phyloP scores from a whole-genome alignment of 306 rosid genomes.

The Purshia tridentata region DNA sequence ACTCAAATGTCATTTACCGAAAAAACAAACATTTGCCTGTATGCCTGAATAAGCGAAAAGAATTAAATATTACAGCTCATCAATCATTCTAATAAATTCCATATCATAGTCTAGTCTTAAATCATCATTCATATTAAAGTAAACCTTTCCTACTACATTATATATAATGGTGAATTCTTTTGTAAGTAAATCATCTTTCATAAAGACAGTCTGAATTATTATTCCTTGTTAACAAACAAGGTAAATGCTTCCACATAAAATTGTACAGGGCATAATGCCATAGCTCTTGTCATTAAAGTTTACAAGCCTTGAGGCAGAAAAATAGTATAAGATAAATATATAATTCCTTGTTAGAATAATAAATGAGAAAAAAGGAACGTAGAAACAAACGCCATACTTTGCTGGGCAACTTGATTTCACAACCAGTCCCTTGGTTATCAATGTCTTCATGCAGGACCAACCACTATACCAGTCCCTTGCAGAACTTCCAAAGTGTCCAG shows the following conservation, averaged over 20 bases:
- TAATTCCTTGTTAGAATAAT: neutral
- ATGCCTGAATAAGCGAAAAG: neutral
- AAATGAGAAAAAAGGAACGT: neutral
- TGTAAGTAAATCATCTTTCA: neutral
- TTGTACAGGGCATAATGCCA: neutral
- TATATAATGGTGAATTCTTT: neutral
- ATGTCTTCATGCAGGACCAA: conserved; percentile 86
- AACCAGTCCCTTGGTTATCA: conserved; percentile 72
- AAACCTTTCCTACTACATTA: neutral
- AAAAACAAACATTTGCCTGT: neutral
- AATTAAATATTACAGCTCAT: neutral
- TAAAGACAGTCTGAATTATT: neutral
- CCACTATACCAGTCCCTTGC: conserved; percentile 88
- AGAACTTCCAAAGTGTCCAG: conserved; percentile 59
- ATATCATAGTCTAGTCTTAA: neutral
- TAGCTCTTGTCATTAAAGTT: neutral
- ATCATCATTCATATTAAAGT: conserved; percentile 9
- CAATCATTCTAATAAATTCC: neutral
- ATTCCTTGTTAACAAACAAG: neutral
- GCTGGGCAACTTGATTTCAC: conserved; percentile 90
- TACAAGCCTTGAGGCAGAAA: neutral
- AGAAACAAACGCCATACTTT: conserved; percentile 52
- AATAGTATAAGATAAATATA: neutral
- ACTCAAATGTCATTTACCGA: neutral
- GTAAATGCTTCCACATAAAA: neutral